Evolutionary conservation across 305 asterid species (phyloP).

Genomic region (Ajuga reptans): DNA sequence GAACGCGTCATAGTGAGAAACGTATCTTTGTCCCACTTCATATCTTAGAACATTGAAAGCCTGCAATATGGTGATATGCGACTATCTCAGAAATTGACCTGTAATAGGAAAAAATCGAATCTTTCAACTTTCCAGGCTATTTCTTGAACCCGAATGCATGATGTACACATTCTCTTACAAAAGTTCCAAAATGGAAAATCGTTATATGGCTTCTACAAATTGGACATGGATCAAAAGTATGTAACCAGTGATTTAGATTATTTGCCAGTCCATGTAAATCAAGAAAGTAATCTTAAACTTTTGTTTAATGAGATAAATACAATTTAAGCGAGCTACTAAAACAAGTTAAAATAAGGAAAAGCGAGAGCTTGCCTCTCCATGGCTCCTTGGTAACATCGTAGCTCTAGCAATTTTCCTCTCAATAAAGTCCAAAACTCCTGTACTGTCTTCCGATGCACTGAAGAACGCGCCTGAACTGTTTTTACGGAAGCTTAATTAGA

Average conservation of each 20-base stretch:
- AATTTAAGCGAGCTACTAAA: background rate
- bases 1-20: constrained; percentile 72
- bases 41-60: constrained; percentile 68
- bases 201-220: background rate
- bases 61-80: constrained; percentile 51
- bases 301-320: background rate
- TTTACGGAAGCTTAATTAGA: constrained; percentile 1
- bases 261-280: background rate
- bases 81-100: constrained; percentile 37
- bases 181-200: background rate
- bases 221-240: constrained; percentile 4
- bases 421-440: constrained; percentile 40
- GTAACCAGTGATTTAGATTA: background rate
- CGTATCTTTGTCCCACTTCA: constrained; percentile 64
- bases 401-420: constrained; percentile 68
- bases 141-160: constrained; percentile 7
- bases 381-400: constrained; percentile 58
- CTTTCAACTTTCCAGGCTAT: constrained; percentile 23
- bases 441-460: constrained; percentile 61
- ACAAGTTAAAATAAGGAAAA: background rate
- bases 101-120: constrained; percentile 29
- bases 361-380: constrained; percentile 60
- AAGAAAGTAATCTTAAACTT: background rate
- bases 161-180: background rate
- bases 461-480: constrained; percentile 68